Conservation (phyloP, 2,329 filamentous ascomycete species). For the Microcyclosporella mali region DNA sequence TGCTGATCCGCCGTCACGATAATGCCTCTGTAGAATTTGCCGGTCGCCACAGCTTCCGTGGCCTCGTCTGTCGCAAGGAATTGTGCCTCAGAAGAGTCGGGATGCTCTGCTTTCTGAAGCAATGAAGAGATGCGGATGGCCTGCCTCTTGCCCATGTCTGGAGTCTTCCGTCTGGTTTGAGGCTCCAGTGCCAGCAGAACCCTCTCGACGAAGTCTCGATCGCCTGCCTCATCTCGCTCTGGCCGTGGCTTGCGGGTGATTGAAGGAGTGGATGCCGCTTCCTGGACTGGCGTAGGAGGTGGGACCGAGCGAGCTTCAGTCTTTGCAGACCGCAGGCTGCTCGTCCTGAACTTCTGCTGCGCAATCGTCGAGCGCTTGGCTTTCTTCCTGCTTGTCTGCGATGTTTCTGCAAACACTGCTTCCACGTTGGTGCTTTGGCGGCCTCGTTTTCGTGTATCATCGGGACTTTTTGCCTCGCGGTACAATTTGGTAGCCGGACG, state of each 20-base stretch:
- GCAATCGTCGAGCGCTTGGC: no score
- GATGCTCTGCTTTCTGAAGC: slow-evolving; percentile 20
- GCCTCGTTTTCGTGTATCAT: no score
- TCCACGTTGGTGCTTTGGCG: no score
- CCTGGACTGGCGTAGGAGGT: no score
- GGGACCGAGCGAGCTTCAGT: no score
- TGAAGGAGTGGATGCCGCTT: no score
- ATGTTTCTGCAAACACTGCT: no score
- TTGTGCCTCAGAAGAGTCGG: slow-evolving; percentile 19
- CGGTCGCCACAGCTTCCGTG: slow-evolving; percentile 15
- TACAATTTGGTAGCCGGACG: no score
- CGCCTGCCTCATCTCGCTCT: not conserved
- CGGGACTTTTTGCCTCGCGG: no score
- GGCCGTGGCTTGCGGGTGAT: not conserved
- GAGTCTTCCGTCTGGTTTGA: slow-evolving; percentile 2
- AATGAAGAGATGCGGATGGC: slow-evolving; percentile 21
- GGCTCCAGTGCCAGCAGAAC: not conserved
- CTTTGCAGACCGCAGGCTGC: no score
- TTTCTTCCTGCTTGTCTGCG: no score
- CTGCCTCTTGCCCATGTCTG: slow-evolving; percentile 18
- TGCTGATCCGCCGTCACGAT: slow-evolving; percentile 27
- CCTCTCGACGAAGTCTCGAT: not conserved
- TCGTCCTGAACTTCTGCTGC: no score
- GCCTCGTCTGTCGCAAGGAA: slow-evolving; percentile 23
- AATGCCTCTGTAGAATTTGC: slow-evolving; percentile 20